Evolutionary conservation across 371 early-diverging fungal species (phyloP).

Genomic region (Rhizopus arrhizus): DNA sequence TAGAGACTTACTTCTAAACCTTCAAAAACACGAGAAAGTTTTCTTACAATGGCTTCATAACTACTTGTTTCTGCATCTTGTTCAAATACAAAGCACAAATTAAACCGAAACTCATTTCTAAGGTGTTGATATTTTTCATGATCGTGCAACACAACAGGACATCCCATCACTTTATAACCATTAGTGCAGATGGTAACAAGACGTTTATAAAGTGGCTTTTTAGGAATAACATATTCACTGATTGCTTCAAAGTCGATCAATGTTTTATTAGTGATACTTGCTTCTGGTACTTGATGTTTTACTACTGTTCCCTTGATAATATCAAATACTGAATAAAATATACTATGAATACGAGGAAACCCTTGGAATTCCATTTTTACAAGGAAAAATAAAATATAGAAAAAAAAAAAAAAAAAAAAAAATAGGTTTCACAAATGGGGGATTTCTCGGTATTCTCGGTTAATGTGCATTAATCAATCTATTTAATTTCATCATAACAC

Average conservation of each 20-base stretch:
- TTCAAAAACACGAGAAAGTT: constrained; percentile 76
- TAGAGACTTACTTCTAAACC: constrained; percentile 64
- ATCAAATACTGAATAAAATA: constrained; percentile 87
- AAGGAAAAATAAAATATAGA: background rate
- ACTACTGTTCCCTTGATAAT: constrained; percentile 82
- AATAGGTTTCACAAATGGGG: background rate
- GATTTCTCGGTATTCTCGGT: background rate
- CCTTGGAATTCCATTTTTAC: constrained; percentile 57
- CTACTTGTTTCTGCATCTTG: constrained; percentile 69
- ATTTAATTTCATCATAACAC: background rate
- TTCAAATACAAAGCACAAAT: constrained; percentile 90
- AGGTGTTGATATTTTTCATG: constrained; percentile 64
- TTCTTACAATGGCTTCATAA: constrained; percentile 81
- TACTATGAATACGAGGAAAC: constrained; percentile 77
- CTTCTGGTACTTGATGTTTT: constrained; percentile 84
- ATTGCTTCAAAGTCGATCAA: constrained; percentile 84
- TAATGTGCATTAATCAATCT: background rate
- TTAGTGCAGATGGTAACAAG: constrained; percentile 76
- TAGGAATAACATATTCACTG: constrained; percentile 88
- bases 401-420: constrained; percentile 8
- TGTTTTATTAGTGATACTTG: constrained; percentile 62
- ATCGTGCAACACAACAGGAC: constrained; percentile 75
- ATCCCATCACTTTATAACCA: constrained; percentile 76
- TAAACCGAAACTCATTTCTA: constrained; percentile 86
- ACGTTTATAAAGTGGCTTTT: constrained; percentile 75